Percentiles rank a stretch among this genome's conserved stretches.
Conservation (phyloP, 2,329 filamentous ascomycete species). For the Venturiaceae sp. region DNA sequence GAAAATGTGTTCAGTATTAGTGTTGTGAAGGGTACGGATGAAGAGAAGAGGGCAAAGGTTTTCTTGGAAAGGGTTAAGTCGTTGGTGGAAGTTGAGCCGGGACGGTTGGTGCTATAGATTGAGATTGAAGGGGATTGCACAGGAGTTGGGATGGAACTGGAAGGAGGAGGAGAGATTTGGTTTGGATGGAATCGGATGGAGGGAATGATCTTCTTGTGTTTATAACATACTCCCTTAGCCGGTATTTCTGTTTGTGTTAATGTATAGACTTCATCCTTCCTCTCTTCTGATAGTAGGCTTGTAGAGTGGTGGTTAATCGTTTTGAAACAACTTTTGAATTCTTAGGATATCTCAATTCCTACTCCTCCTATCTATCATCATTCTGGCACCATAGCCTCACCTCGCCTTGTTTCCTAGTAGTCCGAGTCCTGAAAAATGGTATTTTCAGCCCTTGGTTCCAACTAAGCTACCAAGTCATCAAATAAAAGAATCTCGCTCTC, state of each 20-base stretch:
- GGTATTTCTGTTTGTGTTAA: not conserved
- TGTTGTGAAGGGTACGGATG: conserved; percentile 55
- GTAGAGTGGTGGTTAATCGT: no score
- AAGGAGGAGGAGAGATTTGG: not conserved
- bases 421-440: no score
- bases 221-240: not conserved
- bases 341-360: no score
- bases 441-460: no score
- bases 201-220: not conserved
- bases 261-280: not conserved
- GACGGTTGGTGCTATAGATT: conserved; percentile 24
- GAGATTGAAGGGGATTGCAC: not conserved
- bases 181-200: not conserved
- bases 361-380: no score
- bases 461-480: no score
- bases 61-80: conserved; percentile 84
- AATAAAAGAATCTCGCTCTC: no score
- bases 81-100: conserved; percentile 45
- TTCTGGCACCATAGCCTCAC: no score
- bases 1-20: conserved; percentile 74
- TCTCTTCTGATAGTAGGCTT: no score
- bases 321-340: no score
- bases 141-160: not conserved
- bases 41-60: conserved; percentile 69
- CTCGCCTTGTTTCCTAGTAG: no score